Conservation (phyloP, 441 rosid species). For the Gossypium armourianum region DNA sequence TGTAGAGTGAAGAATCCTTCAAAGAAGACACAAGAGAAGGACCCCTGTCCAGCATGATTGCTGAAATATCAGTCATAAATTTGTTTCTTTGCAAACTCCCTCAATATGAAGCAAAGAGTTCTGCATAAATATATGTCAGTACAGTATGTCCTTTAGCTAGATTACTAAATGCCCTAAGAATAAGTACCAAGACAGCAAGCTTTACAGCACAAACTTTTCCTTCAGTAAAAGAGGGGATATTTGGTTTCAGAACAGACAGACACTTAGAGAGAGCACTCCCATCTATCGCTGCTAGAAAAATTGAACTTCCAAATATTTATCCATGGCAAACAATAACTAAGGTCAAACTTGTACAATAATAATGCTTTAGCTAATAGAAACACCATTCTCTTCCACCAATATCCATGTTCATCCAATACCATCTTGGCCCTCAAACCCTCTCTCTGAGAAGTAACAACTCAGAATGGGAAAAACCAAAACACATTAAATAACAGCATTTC, state of each 20-base stretch:
- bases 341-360: conserved; percentile 3
- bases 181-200: neutral
- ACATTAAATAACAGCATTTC: neutral
- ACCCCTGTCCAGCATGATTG: conserved; percentile 53
- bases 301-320: neutral
- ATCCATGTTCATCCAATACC: neutral
- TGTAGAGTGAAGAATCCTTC: conserved; percentile 84
- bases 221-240: neutral
- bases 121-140: neutral
- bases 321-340: conserved; percentile 1
- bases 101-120: neutral
- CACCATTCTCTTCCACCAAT: conserved; percentile 10
- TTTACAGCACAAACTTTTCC: neutral
- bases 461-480: neutral
- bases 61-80: conserved; percentile 19
- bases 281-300: neutral
- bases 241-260: neutral
- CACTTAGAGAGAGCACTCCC: neutral
- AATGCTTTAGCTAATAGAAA: conserved; percentile 9
- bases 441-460: neutral
- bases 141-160: neutral
- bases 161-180: conserved; percentile 3
- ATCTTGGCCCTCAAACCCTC: conserved; percentile 7
- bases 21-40: conserved; percentile 79
- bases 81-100: neutral